Base-by-base conservation (phyloP, 352 stramenopile genomes). In the Globisporangium parvum region DNA sequence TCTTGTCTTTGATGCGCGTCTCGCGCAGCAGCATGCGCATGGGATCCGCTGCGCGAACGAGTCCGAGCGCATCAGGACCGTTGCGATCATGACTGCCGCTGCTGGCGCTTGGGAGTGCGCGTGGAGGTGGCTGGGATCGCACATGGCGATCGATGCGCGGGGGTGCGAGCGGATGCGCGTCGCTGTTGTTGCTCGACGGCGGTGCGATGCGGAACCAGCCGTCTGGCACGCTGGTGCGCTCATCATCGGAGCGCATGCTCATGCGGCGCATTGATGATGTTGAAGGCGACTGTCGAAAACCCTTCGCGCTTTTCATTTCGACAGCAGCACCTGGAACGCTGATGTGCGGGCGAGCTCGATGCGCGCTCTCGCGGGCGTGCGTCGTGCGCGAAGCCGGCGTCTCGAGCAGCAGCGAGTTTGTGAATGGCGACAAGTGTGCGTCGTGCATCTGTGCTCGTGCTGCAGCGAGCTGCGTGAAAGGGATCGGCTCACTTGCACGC, bases 271-370 rank as follows among this genome's bases (percentile, higher is more conserved):
- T 54, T 40, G 24, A 49, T 15, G 44, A 6, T 37, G n/a, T n/a
- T n/a, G n/a, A n/a, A n/a, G n/a, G n/a, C 31, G 12, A 37, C 31
- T 37, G 31, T 37, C 31, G 12, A 37, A 37, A 37, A 37, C 31
- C 8, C 31, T 37, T 37, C 31, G 31, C 31, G 31, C 6, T 10
- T 37, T 37, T 37, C 44, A 37, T 51, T 35, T 33, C 21, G 14
- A 9, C 9, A 21, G 4, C 28, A 39, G 14, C 11, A 48, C 6
- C 3, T 1, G 46, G 24, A 35, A 20, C 59, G 37, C 31, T n/a
- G n/a, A 93, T 94, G 84, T 94, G 84, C 59, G 84, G 84, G 2
- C 72, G 84, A 39, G 63, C 79, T 42, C 67, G 81, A 12, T 91
- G 78, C 41, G 80, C 72, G 51, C 71, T 94, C 42, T 55, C 56